A percentile compares a stretch with the other conserved stretches of the same genome.
Conservation (phyloP, 495 filamentous ascomycete genomes). For the Trichocladium antarcticum region DNA sequence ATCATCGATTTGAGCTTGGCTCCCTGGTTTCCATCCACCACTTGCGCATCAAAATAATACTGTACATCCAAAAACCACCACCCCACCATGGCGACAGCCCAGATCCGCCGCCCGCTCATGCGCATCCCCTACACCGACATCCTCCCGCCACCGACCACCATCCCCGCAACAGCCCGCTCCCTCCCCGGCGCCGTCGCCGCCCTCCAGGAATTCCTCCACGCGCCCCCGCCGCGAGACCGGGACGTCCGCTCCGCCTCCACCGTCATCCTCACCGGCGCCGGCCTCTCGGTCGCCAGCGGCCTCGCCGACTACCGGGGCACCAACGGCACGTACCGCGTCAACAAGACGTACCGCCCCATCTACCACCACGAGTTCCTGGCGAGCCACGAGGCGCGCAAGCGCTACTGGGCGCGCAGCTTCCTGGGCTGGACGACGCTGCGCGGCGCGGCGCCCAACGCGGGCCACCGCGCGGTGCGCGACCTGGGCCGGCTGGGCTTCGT, state of each 20-base stretch:
- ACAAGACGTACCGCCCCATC: constrained; percentile 79
- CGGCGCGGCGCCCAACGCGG: constrained; percentile 66
- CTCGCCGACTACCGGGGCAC: constrained; percentile 85
- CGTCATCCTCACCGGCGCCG: constrained; percentile 83
- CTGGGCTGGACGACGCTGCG: constrained; percentile 77
- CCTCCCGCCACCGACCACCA: constrained; percentile 64
- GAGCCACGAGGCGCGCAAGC: constrained; percentile 76
- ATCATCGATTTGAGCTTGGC: too few relatives aligned
- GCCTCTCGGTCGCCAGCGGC: constrained; percentile 86
- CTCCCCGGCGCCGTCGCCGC: constrained; percentile 64
- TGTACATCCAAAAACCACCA: too few relatives aligned
- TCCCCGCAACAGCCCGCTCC: constrained; percentile 58
- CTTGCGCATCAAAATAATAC: too few relatives aligned
- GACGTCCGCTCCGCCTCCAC: constrained; percentile 36
- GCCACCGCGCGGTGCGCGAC: constrained; percentile 63
- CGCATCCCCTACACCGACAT: constrained; percentile 85
- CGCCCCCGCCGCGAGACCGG: constrained; percentile 39
- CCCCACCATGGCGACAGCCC: not conserved
- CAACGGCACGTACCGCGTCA: constrained; percentile 84
- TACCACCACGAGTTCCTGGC: constrained; percentile 81
- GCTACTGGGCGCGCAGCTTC: constrained; percentile 94
- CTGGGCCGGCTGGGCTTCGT: constrained; percentile 62
- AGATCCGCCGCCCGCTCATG: constrained; percentile 38
- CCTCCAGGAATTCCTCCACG: constrained; percentile 59
- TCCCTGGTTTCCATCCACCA: too few relatives aligned